A percentile compares a stretch with the other conserved stretches of the same genome.
Conservation (phyloP, 208 protist species). For the Zelonia costaricensis region DNA sequence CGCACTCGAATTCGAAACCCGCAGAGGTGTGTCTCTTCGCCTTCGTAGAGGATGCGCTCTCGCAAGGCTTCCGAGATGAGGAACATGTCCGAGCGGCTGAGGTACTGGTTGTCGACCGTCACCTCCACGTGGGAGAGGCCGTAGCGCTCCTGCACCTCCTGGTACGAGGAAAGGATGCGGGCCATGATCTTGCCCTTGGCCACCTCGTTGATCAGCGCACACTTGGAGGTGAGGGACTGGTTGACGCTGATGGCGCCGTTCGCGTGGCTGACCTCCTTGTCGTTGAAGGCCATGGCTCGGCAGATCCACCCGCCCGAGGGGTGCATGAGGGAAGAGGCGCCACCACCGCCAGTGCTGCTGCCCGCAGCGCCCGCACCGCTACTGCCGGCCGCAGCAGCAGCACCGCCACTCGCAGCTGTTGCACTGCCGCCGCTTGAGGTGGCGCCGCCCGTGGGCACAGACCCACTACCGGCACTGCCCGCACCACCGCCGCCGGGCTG, state of each 20-base stretch:
- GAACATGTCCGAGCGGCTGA: conserved; percentile 84
- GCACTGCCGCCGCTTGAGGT: too few relatives aligned
- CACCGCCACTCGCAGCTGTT: too few relatives aligned
- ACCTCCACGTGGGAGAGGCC: conserved; percentile 85
- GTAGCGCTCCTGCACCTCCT: conserved; percentile 65
- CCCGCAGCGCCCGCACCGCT: background rate
- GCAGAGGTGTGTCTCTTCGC: conserved; percentile 68
- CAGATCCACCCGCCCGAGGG: conserved; percentile 80
- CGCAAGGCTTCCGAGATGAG: conserved; percentile 68
- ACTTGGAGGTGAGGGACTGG: conserved; percentile 61
- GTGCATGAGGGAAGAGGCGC: conserved; percentile 27
- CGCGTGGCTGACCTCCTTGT: conserved; percentile 59
- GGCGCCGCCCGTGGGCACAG: too few relatives aligned
- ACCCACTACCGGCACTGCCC: too few relatives aligned
- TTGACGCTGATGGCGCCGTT: conserved; percentile 85
- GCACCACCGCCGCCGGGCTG: too few relatives aligned
- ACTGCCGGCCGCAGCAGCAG: background rate
- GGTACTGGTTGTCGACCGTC: conserved; percentile 68
- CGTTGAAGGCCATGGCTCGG: conserved; percentile 72
- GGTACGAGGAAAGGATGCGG: conserved; percentile 53
- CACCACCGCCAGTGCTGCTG: conserved; percentile 2
- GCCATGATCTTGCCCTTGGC: conserved; percentile 69
- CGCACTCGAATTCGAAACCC: conserved; percentile 69
- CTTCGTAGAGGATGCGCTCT: conserved; percentile 74
- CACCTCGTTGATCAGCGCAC: conserved; percentile 73